Percentiles rank a stretch among this genome's conserved stretches.
phyloP scores from a whole-genome alignment of 2,329 filamentous ascomycete species.

The Nannizziopsis arthrosporioides region DNA sequence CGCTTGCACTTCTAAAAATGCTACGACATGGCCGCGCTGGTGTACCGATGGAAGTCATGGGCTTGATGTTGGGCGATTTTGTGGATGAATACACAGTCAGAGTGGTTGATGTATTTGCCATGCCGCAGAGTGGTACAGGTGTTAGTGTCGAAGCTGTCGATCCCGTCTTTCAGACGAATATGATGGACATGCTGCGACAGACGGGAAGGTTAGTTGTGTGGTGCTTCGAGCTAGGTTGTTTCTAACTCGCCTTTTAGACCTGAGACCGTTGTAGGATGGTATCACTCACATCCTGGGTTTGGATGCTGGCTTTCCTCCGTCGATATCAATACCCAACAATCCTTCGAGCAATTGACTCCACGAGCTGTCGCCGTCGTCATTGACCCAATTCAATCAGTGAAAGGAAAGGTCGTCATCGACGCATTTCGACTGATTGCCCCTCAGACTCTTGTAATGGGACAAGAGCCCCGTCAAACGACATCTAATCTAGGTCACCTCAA shows the following conservation, averaged over 20 bases:
- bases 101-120: conserved; percentile 96
- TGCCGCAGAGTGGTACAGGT: conserved; percentile 96
- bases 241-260: conserved; percentile 45
- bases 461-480: conserved; percentile 94
- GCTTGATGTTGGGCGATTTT: conserved; percentile 95
- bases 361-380: conserved; percentile 96
- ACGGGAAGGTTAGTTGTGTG: conserved; percentile 62
- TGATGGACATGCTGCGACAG: conserved; percentile 99
- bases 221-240: conserved; percentile 11
- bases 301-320: conserved; percentile 98
- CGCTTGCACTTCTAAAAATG: conserved; percentile 95
- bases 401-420: conserved; percentile 98
- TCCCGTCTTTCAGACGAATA: conserved; percentile 97
- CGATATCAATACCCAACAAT: conserved; percentile 99
- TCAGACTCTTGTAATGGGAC: conserved; percentile 92
- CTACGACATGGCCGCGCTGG: conserved; percentile 91
- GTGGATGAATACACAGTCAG: conserved; percentile 98
- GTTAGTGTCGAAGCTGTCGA: conserved; percentile 98
- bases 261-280: conserved; percentile 97
- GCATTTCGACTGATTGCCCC: conserved; percentile 98
- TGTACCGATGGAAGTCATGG: conserved; percentile 99
- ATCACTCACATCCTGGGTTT: conserved; percentile 97
- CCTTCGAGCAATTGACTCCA: conserved; percentile 96
- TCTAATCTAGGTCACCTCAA: conserved; percentile 96
- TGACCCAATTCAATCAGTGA: conserved; percentile 97